Conservation (phyloP, 2,329 filamentous ascomycete genomes). For the Penicillium sp. region DNA sequence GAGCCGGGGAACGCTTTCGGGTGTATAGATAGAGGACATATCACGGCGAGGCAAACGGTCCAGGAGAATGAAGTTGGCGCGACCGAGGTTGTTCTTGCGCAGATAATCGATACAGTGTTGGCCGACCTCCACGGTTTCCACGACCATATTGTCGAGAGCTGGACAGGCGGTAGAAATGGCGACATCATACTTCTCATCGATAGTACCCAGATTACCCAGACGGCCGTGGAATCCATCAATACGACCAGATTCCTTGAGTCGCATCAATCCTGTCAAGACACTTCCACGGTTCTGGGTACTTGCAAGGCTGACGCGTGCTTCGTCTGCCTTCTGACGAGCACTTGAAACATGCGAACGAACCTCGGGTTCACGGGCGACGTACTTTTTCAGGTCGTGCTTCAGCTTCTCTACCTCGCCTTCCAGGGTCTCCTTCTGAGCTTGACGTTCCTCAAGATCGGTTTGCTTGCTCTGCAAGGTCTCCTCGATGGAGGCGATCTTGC, state of each 20-base stretch:
- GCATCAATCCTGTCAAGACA: conserved; percentile 87
- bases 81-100: conserved; percentile 92
- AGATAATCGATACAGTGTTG: conserved; percentile 98
- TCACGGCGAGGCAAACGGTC: conserved; percentile 81
- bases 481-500: conserved; percentile 73
- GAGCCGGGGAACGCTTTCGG: conserved; percentile 85
- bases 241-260: conserved; percentile 90
- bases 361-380: conserved; percentile 75
- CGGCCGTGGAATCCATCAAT: conserved; percentile 97
- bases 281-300: conserved; percentile 91
- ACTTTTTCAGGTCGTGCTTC: conserved; percentile 69
- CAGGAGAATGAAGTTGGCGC: conserved; percentile 95
- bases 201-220: conserved; percentile 88
- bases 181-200: conserved; percentile 91
- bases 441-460: conserved; percentile 72
- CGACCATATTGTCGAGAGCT: conserved; percentile 91
- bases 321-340: conserved; percentile 90
- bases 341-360: conserved; percentile 82
- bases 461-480: conserved; percentile 70
- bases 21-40: conserved; percentile 77
- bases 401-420: conserved; percentile 74
- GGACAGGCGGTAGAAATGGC: conserved; percentile 97
- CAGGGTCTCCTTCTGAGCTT: conserved; percentile 68
- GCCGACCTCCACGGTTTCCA: conserved; percentile 91
- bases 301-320: conserved; percentile 85